Base-by-base conservation (phyloP, 768 basidiomycete genomes). In the Mycena filopes region DNA sequence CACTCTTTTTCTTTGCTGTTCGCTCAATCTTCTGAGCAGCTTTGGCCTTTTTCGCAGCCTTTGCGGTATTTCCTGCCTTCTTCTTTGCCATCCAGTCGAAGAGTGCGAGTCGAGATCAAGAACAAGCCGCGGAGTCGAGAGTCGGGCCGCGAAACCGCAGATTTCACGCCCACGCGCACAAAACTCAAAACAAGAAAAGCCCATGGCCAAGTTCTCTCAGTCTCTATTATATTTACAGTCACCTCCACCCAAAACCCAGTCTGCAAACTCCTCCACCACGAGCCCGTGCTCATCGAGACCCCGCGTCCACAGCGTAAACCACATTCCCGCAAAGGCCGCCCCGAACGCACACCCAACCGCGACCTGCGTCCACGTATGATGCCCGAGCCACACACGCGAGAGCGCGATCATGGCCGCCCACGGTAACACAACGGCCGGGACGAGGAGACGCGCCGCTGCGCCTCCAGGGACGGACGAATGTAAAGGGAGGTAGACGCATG, bases 291-390 rank as follows among this genome's bases (percentile, higher is more conserved):
- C 71, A 46, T 72, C 70, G 40, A 73, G 47, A 9, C 78, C 78
- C n/a, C 64, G 58, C 13, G 74, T 80, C 92, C 92, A 93, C 20
- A 87, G 36, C 42, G 65, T 73, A 70, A 89, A 92, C 87, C 89
- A 90, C 18, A 84, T 36, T 0, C 75, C 70, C 12, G 88, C 85
- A 71, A 86, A 87, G 4, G 72, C 73, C 12, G 84, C 63, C 0
- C 93, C 93, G 60, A 86, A 88, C 3, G 76, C 73, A 33, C 76
- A 79, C 1, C 93, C 93, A 28, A 80, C 91, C 11, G 77, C 72
- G 20, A 93, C 89, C 67, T 94, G 93, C 0, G 81, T 78, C 83
- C 83, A 83, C 12, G 91, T 93, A 75, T 94, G 93, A 67, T 94
- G 87, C 6, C 91, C 90, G 15, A 94, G 83, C 89, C 87, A 88